Conservation (phyloP, 495 filamentous ascomycete species). For the Amniculicola lignicola region DNA sequence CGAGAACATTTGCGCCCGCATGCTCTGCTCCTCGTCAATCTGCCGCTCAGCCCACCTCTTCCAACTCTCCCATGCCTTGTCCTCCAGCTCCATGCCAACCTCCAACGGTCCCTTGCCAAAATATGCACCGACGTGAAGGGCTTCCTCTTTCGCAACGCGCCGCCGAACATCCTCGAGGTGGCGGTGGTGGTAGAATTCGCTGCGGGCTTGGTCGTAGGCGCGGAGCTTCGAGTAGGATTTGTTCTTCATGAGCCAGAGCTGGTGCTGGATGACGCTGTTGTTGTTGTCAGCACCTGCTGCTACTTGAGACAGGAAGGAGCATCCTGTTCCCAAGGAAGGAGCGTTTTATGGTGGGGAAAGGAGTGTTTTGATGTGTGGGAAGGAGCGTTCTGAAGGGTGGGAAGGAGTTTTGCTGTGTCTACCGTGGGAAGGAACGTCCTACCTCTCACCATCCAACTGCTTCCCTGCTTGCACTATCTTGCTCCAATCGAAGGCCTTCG, state of each 20-base stretch:
- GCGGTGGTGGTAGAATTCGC: slow-evolving; percentile 84
- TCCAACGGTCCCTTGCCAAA: slow-evolving; percentile 74
- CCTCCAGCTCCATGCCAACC: slow-evolving; percentile 78
- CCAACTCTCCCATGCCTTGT: slow-evolving; percentile 73
- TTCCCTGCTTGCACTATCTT: slow-evolving; percentile 74
- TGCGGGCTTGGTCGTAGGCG: slow-evolving; percentile 85
- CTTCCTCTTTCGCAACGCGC: slow-evolving; percentile 85
- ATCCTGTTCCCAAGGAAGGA: neutral
- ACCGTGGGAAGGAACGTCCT: slow-evolving; percentile 28
- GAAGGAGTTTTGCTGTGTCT: neutral
- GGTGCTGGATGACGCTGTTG: slow-evolving; percentile 87
- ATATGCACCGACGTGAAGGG: slow-evolving; percentile 74
- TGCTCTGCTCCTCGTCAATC: slow-evolving; percentile 47
- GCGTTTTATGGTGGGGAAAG: neutral
- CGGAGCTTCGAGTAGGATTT: slow-evolving; percentile 54
- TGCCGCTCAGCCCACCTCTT: slow-evolving; percentile 68
- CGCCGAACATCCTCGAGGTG: slow-evolving; percentile 78
- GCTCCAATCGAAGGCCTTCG: slow-evolving; percentile 71
- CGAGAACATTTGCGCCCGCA: slow-evolving; percentile 32
- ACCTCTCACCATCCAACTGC: slow-evolving; percentile 83
- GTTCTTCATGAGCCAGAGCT: slow-evolving; percentile 76
- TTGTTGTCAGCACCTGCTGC: slow-evolving; percentile 2
- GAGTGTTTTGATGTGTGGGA: too few relatives aligned
- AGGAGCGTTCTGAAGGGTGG: neutral
- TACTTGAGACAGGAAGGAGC: neutral